Evolutionary conservation across 108 stramenopile species (phyloP).

Genomic region (Seminavis robusta): DNA sequence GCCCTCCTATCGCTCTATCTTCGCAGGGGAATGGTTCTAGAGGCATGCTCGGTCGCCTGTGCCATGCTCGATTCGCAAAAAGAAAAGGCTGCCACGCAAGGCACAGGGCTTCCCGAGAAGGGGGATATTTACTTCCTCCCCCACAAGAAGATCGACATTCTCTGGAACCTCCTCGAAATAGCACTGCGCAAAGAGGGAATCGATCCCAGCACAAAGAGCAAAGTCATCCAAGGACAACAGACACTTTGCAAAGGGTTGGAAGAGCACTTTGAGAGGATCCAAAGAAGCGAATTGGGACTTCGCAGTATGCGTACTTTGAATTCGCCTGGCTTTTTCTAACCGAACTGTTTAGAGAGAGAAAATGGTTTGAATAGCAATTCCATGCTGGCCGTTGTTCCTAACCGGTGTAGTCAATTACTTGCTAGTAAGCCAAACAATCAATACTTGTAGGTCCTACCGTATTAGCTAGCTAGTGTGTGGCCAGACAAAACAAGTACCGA

Average conservation of each 20-base stretch:
- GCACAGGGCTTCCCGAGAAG: constrained; percentile 80
- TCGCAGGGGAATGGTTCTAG: constrained; percentile 49
- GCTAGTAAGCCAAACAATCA: too few relatives aligned
- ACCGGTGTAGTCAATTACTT: too few relatives aligned
- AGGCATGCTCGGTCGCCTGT: constrained; percentile 63
- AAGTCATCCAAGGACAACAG: constrained; percentile 9
- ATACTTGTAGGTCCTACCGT: too few relatives aligned
- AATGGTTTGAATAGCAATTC: too few relatives aligned
- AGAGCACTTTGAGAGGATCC: constrained; percentile 40
- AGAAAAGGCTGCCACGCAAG: constrained; percentile 29
- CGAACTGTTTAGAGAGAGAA: too few relatives aligned
- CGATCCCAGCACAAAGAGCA: background rate
- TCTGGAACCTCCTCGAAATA: constrained; percentile 63
- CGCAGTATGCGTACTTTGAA: too few relatives aligned
- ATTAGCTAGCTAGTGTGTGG: too few relatives aligned
- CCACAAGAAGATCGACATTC: constrained; percentile 64
- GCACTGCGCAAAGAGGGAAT: constrained; percentile 17
- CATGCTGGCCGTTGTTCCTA: too few relatives aligned
- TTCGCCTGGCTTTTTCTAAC: too few relatives aligned
- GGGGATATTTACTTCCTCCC: constrained; percentile 81
- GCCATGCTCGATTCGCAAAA: constrained; percentile 21
- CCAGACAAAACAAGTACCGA: too few relatives aligned
- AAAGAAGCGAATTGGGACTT: constrained; percentile 50
- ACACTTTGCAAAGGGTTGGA: constrained; percentile 50
- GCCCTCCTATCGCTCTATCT: constrained; percentile 66